Conservation (phyloP, 495 filamentous ascomycete species). For the Aspergillus egyptiacus region DNA sequence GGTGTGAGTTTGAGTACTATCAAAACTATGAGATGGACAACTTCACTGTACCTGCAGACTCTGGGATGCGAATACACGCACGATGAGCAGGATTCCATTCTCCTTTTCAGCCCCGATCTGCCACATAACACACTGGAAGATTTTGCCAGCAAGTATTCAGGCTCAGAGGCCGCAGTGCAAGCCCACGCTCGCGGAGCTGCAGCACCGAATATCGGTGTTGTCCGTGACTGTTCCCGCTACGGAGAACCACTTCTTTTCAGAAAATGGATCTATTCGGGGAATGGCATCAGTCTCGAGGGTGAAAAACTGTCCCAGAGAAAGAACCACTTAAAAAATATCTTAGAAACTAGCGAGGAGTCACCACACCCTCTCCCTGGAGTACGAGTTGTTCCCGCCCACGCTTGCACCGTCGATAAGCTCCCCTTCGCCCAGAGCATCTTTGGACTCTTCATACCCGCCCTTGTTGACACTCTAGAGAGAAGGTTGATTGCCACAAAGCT, state of each 20-base stretch:
- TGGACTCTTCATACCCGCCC: slow-evolving; percentile 66
- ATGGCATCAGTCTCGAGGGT: slow-evolving; percentile 24
- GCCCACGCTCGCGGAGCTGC: background rate
- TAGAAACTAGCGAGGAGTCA: slow-evolving; percentile 7
- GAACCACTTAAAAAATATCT: slow-evolving; percentile 24
- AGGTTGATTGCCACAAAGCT: slow-evolving; percentile 58
- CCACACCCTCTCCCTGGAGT: slow-evolving; percentile 10
- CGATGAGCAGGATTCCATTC: slow-evolving; percentile 34
- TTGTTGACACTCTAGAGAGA: slow-evolving; percentile 60
- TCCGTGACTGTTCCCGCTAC: slow-evolving; percentile 26
- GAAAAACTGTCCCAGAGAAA: slow-evolving; percentile 23
- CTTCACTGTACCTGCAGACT: slow-evolving; percentile 45
- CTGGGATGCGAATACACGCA: slow-evolving; percentile 35
- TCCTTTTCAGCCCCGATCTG: slow-evolving; percentile 32
- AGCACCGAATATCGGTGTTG: slow-evolving; percentile 18
- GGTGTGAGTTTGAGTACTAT: slow-evolving; percentile 4
- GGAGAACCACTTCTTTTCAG: slow-evolving; percentile 25
- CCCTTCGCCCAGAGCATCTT: slow-evolving; percentile 58
- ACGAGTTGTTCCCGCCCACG: slow-evolving; percentile 17
- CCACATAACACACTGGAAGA: slow-evolving; percentile 11
- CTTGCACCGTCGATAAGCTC: slow-evolving; percentile 46
- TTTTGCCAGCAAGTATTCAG: slow-evolving; percentile 21
- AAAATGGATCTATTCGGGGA: slow-evolving; percentile 20
- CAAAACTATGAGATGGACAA: slow-evolving; percentile 33
- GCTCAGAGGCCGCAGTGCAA: slow-evolving; percentile 19